A percentile compares a stretch with the other conserved stretches of the same genome.
phyloP scores from a whole-genome alignment of 2,329 filamentous ascomycete species.

The Fusarium sulawesiense region DNA sequence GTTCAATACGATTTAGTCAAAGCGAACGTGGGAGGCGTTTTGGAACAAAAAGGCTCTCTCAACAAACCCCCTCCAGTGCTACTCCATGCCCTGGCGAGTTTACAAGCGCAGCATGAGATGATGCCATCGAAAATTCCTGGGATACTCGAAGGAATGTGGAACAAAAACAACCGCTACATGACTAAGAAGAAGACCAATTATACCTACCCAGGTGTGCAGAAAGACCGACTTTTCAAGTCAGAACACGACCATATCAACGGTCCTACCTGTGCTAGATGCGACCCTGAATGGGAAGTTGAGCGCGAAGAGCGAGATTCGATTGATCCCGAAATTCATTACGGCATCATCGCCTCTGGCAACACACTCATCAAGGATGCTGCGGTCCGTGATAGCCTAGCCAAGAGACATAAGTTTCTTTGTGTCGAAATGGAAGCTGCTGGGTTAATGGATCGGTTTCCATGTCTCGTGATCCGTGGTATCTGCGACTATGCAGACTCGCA shows the following conservation, averaged over 20 bases:
- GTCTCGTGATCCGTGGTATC: neutral
- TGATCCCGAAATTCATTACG: constrained; percentile 37
- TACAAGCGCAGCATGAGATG: constrained; percentile 31
- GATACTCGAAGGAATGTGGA: neutral
- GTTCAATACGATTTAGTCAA: constrained; percentile 45
- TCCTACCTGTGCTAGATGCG: constrained; percentile 15
- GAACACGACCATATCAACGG: constrained; percentile 7
- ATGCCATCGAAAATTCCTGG: neutral
- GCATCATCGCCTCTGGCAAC: constrained; percentile 43
- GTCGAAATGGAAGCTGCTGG: constrained; percentile 2
- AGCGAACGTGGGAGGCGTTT: neutral
- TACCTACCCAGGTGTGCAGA: constrained; percentile 15
- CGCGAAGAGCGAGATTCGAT: constrained; percentile 1
- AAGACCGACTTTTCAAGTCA: constrained; percentile 29
- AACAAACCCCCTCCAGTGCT: constrained; percentile 22
- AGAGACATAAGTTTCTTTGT: neutral
- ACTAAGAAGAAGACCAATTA: neutral
- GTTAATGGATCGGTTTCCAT: neutral
- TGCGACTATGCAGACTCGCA: constrained; percentile 1
- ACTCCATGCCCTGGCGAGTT: constrained; percentile 8
- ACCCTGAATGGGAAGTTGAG: neutral
- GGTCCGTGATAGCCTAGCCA: fast-evolving
- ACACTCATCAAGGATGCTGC: neutral
- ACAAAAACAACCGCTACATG: constrained; percentile 11
- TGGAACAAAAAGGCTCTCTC: constrained; percentile 17